Percentiles rank a stretch among this genome's conserved stretches.
Conservation (phyloP, 331 rosid species). For the Rosa hybrid region DNA sequence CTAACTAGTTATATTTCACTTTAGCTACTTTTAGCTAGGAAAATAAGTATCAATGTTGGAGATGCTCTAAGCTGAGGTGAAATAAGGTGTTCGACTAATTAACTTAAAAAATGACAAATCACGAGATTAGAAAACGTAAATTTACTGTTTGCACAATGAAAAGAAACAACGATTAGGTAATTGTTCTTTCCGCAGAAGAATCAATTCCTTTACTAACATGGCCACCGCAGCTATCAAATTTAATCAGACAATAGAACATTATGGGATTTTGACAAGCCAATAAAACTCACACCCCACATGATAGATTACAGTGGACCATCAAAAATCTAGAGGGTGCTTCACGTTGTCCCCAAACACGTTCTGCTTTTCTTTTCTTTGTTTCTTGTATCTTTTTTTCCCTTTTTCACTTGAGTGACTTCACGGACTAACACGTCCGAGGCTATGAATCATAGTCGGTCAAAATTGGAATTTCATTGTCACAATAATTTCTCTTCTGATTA, state of each 20-base stretch:
- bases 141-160: background rate
- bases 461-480: conserved; percentile 6
- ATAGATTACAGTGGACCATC: conserved; percentile 22
- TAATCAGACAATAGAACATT: conserved; percentile 7
- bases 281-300: background rate
- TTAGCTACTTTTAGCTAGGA: too few species aligned
- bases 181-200: background rate
- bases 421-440: background rate
- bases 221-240: background rate
- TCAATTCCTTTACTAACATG: background rate
- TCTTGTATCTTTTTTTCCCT: background rate
- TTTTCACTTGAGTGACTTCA: background rate
- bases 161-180: background rate
- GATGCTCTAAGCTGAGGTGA: background rate
- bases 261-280: conserved; percentile 9
- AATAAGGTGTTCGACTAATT: background rate
- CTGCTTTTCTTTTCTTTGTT: background rate
- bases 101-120: background rate
- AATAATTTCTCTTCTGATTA: background rate
- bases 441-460: background rate
- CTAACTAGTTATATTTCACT: too few species aligned
- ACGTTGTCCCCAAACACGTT: background rate
- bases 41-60: too few species aligned
- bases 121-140: background rate
- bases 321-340: background rate